Conservation (phyloP, 2,329 filamentous ascomycete genomes). For the Trichophyton benhamiae region DNA sequence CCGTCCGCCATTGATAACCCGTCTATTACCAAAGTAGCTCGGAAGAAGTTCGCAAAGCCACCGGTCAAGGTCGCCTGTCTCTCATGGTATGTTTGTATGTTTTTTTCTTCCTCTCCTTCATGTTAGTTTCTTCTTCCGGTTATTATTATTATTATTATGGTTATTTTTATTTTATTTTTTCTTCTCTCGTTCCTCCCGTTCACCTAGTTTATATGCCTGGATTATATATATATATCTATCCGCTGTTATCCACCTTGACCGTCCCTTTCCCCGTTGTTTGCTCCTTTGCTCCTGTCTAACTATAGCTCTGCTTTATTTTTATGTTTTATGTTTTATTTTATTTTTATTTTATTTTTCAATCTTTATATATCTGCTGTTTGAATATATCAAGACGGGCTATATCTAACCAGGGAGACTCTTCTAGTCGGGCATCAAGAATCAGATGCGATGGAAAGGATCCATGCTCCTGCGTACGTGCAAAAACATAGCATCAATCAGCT, state of each 20-base stretch:
- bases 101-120: not conserved
- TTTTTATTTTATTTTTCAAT: not conserved
- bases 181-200: too few species aligned
- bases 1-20: not conserved
- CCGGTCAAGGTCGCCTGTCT: conserved; percentile 36
- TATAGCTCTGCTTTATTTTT: not conserved
- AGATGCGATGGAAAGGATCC: conserved; percentile 34
- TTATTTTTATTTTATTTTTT: too few species aligned
- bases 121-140: not conserved
- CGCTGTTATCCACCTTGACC: conserved; percentile 3
- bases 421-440: conserved; percentile 32
- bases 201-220: too few species aligned
- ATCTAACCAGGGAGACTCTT: conserved; percentile 1
- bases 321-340: not conserved
- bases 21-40: conserved; percentile 4
- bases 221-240: not conserved
- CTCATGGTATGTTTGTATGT: conserved; percentile 31
- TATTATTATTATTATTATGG: too few species aligned
- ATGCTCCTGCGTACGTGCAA: conserved; percentile 30
- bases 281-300: not conserved
- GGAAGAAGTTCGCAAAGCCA: conserved; percentile 34
- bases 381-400: conserved; percentile 1
- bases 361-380: not conserved
- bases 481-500: not conserved
- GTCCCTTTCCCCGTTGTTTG: conserved; percentile 5